Conservation (phyloP, 352 stramenopile genomes). For the Globisporangium canariense region DNA sequence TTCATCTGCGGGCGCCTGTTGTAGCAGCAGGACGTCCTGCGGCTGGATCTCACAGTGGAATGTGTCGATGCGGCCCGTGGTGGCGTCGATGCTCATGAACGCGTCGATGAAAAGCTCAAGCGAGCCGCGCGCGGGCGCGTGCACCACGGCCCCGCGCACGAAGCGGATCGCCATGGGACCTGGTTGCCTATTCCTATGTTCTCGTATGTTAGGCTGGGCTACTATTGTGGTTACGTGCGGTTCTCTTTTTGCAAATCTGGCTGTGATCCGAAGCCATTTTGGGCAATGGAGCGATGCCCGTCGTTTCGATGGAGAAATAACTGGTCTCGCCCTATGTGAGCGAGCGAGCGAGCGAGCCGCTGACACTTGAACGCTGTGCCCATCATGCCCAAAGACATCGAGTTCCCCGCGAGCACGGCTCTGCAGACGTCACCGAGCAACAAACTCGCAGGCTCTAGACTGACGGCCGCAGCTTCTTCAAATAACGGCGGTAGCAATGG, state of each 20-base stretch:
- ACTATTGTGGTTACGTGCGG: too few relatives aligned
- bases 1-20: background rate
- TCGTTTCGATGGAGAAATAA: too few relatives aligned
- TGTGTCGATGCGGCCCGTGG: slow-evolving; percentile 29
- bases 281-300: too few relatives aligned
- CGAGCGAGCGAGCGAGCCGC: too few relatives aligned
- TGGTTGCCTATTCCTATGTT: background rate
- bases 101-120: slow-evolving; percentile 44
- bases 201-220: too few relatives aligned
- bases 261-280: too few relatives aligned
- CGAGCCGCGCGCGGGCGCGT: slow-evolving; percentile 34
- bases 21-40: slow-evolving; percentile 22
- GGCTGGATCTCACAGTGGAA: slow-evolving; percentile 37
- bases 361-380: background rate
- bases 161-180: slow-evolving; percentile 19
- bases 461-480: background rate
- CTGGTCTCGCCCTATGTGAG: too few relatives aligned
- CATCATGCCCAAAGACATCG: slow-evolving; percentile 9
- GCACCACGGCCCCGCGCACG: slow-evolving; percentile 40
- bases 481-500: background rate
- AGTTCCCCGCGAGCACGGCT: slow-evolving; percentile 8
- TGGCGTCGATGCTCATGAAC: slow-evolving; percentile 34
- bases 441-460: too few relatives aligned
- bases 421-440: slow-evolving; percentile 4
- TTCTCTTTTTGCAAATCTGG: too few relatives aligned